Conservation (phyloP, 2,329 filamentous ascomycete species). For the Colletotrichum filicis region DNA sequence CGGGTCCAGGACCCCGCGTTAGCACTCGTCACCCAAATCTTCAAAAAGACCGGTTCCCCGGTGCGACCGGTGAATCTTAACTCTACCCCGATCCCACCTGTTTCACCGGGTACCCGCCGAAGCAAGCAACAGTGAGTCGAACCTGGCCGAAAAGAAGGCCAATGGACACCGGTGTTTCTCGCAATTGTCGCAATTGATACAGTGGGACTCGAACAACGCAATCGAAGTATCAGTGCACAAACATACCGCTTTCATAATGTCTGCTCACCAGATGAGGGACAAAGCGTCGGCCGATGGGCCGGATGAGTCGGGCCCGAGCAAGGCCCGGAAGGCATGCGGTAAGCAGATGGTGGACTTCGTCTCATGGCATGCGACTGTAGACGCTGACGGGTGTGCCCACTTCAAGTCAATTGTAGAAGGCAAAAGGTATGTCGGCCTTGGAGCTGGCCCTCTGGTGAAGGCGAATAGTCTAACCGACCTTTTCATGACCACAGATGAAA, state of each 20-base stretch:
- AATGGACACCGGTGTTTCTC: neutral
- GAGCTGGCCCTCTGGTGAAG: neutral
- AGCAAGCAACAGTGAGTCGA: neutral
- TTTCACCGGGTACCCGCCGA: constrained; percentile 19
- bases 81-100: constrained; percentile 11
- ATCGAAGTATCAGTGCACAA: neutral
- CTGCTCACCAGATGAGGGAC: neutral
- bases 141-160: neutral
- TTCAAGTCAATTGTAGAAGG: constrained; percentile 41
- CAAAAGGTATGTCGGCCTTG: constrained; percentile 38
- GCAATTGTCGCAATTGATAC: neutral
- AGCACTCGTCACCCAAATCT: constrained; percentile 1
- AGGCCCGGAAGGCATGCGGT: constrained; percentile 45
- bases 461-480: neutral
- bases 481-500: constrained; percentile 43
- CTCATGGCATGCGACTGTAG: neutral
- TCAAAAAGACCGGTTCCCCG: constrained; percentile 26
- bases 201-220: neutral
- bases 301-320: constrained; percentile 35
- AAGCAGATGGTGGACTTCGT: constrained; percentile 26
- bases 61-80: constrained; percentile 29
- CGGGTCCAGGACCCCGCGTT: constrained; percentile 4
- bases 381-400: constrained; percentile 14
- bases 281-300: constrained; percentile 3
- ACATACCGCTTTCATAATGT: neutral